Evolutionary conservation across 805 yeast species (phyloP).

Genomic region (Candida taoyuanica): DNA sequence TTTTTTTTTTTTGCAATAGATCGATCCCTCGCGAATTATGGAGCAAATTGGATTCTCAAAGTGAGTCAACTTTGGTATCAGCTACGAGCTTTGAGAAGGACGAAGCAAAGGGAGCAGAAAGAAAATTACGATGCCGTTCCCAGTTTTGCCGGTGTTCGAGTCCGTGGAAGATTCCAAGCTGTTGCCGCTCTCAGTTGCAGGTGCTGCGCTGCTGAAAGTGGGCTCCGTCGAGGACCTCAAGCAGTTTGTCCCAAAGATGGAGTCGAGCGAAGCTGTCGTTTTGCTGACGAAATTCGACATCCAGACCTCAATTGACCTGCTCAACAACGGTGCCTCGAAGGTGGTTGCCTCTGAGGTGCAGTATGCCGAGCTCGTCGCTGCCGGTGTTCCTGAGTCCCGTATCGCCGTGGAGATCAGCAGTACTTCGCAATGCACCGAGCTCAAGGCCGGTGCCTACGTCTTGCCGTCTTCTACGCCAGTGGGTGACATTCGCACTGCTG

Average conservation of each 20-base stretch:
- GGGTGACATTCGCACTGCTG: conserved; percentile 18
- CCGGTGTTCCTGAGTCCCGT: conserved; percentile 46
- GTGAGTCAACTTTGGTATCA: background rate
- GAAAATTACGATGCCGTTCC: conserved; percentile 30
- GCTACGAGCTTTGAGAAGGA: too few species aligned
- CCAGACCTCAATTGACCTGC: conserved; percentile 44
- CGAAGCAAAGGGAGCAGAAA: background rate
- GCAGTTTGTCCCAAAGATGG: conserved; percentile 9
- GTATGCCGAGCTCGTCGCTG: conserved; percentile 31
- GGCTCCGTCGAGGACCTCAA: conserved; percentile 12
- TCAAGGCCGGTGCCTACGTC: conserved; percentile 16
- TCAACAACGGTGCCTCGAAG: conserved; percentile 56
- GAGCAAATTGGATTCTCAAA: background rate
- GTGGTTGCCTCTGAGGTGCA: conserved; percentile 35
- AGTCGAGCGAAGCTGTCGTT: conserved; percentile 24
- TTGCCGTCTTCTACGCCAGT: conserved; percentile 19
- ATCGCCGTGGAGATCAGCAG: conserved; percentile 12
- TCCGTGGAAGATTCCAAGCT: conserved; percentile 6
- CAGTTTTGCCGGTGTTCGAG: conserved; percentile 33
- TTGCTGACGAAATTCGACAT: conserved; percentile 28
- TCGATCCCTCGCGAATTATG: background rate
- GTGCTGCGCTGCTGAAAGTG: conserved; percentile 25
- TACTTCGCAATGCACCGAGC: conserved; percentile 6
- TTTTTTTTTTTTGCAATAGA: background rate
- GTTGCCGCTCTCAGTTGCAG: conserved; percentile 24